Percentiles rank a stretch among this genome's conserved stretches.
Conservation (phyloP, 1,284 basidiomycete species). For the Trichosporon sp. region DNA sequence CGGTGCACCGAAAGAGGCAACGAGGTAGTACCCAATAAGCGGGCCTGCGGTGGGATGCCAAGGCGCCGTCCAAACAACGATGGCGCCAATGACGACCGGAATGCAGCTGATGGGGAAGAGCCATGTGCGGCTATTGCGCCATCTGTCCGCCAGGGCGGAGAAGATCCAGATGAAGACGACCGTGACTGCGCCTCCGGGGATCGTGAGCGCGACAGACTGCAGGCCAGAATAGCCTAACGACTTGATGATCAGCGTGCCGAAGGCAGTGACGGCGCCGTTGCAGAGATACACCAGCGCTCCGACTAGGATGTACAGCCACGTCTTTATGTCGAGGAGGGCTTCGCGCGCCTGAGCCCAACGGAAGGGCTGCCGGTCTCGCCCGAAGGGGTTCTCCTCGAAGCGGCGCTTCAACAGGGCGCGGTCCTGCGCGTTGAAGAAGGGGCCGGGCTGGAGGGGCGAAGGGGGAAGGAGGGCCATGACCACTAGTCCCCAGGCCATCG, state of each 20-base stretch:
- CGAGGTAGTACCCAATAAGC: constrained; percentile 51
- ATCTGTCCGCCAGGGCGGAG: constrained; percentile 43
- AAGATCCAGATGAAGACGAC: constrained; percentile 49
- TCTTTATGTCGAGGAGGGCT: constrained; percentile 49
- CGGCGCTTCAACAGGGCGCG: constrained; percentile 43
- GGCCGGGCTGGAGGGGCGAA: constrained; percentile 45
- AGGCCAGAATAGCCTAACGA: constrained; percentile 50
- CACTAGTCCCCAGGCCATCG: constrained; percentile 50
- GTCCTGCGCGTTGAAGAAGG: constrained; percentile 45
- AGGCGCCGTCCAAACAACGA: constrained; percentile 51
- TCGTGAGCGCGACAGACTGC: constrained; percentile 48
- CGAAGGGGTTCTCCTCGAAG: constrained; percentile 41
- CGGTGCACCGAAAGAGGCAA: constrained; percentile 51
- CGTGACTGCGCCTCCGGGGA: constrained; percentile 50
- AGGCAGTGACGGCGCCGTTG: constrained; percentile 49
- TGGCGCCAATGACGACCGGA: constrained; percentile 51
- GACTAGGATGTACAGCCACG: constrained; percentile 50
- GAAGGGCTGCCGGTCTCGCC: constrained; percentile 38
- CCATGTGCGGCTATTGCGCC: constrained; percentile 43
- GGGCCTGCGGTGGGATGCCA: constrained; percentile 50
- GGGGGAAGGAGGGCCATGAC: constrained; percentile 49
- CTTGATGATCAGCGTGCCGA: constrained; percentile 51
- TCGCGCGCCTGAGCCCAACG: constrained; percentile 47
- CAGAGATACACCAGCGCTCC: constrained; percentile 43
- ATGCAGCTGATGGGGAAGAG: constrained; percentile 50